Evolutionary conservation across 768 basidiomycete species (phyloP), one percentile per base, ranked within the genome.

Genomic region (Russula lepida): DNA sequence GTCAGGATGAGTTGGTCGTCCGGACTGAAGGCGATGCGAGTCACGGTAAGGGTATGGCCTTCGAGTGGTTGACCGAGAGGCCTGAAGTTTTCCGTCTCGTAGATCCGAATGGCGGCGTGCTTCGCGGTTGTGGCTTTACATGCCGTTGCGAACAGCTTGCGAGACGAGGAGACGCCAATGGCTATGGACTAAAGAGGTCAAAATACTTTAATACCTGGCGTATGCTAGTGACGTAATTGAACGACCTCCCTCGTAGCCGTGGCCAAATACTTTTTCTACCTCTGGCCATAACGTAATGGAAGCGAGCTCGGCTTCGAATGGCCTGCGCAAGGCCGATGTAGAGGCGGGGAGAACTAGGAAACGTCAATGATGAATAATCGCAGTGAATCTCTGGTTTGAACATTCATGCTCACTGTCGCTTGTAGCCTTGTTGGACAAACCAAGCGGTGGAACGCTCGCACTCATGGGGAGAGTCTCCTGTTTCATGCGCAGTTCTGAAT

Each of bases 201-300:
- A 47, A n/a, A 37, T 59, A 32, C 12, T 39, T n/a, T 19, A 27
- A 35, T 30, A 30, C 15, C 19, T 23, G 33, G 32, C 41, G 12
- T 48, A 37, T 11, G 33, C 17, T 23, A 39, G 46, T 19, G 17
- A 63, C 11, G 23, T 44, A 12, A 25, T 21, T 11, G 60, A 21
- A n/a, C 54, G 62, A 88, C 92, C 81, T 98, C 95, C 92, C 81
- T 99, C 97, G 68, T 98, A 98, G 44, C 95, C 94, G 72, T 98
- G 97, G 5, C 95, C 97, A 71, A 97, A 99, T 0, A 99, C 78
- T 71, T 99, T 99, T 68, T 98, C 97, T 1, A 84, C 77, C 74
- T 99, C 97, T 0, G 95, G 97, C 97, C 97, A 99, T 0, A 98
- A 78, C 0, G 95, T 98, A 17, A 82, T 81, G 0, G 84, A 81